Percentiles rank a stretch among this genome's conserved stretches.
These are phyloP conservation scores for Pleurotus platypus DNA, from an alignment of 768 basidiomycete species.

Conservation along the genomic window DNA sequence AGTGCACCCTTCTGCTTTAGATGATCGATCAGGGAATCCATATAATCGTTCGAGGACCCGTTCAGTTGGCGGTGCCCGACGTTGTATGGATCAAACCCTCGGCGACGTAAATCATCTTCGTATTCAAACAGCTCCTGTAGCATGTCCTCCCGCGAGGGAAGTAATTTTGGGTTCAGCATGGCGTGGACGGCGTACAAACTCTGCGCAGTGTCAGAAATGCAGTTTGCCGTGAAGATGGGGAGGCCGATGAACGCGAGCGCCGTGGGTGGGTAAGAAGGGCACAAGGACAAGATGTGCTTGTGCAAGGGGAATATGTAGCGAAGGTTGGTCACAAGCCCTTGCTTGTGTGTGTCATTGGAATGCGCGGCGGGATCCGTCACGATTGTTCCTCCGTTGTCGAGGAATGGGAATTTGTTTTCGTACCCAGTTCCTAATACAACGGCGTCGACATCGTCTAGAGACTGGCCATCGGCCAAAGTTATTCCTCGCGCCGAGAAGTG, in stretches of 20 bases:
- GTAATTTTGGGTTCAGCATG: slow-evolving; percentile 36
- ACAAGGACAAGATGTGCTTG: slow-evolving; percentile 49
- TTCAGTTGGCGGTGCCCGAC: slow-evolving; percentile 43
- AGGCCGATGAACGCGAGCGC: slow-evolving; percentile 56
- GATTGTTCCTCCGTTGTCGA: slow-evolving; percentile 25
- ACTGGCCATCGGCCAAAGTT: slow-evolving; percentile 45
- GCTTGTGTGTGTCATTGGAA: slow-evolving; percentile 19
- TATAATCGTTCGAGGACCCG: slow-evolving; percentile 33
- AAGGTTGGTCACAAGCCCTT: slow-evolving; percentile 41
- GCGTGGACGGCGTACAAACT: slow-evolving; percentile 41
- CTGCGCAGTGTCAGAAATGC: slow-evolving; percentile 48
- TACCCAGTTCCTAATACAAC: slow-evolving; percentile 58
- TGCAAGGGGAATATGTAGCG: slow-evolving; percentile 55
- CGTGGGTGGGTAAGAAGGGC: slow-evolving; percentile 40
- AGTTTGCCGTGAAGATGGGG: slow-evolving; percentile 43
- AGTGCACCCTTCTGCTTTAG: slow-evolving; percentile 31
- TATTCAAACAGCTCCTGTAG: slow-evolving; percentile 34
- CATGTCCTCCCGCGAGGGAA: slow-evolving; percentile 36
- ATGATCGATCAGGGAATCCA: slow-evolving; percentile 33
- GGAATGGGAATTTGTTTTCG: slow-evolving; percentile 47
- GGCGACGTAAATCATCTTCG: slow-evolving; percentile 35
- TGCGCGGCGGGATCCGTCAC: slow-evolving; percentile 24
- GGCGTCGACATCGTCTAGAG: slow-evolving; percentile 33
- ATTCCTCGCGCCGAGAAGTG: slow-evolving; percentile 42
- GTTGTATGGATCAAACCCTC: slow-evolving; percentile 45